Percentiles rank a stretch among this genome's conserved stretches.
Evolutionary conservation across 257 asterid species (phyloP).

Genomic region (Paraleonurus japonicus): DNA sequence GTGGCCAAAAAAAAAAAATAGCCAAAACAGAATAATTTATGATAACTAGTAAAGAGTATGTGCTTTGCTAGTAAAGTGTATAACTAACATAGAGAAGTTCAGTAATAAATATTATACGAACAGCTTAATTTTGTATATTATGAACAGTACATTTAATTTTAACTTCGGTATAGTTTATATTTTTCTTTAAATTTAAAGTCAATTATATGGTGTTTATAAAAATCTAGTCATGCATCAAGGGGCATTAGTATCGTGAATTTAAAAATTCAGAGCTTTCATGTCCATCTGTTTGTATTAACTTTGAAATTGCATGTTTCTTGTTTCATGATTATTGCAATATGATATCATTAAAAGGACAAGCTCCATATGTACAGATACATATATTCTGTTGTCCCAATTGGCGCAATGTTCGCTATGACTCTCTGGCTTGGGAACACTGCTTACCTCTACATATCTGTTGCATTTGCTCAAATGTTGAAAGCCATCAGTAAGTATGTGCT

Average conservation of each 20-base stretch:
- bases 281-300: not conserved
- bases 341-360: not conserved
- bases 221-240: not conserved
- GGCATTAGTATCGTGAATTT: not conserved
- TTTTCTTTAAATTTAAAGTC: not conserved
- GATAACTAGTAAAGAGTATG: not conserved
- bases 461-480: slow-evolving; percentile 98
- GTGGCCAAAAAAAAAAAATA: too few relatives aligned
- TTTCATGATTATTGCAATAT: slow-evolving; percentile 17
- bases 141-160: not conserved
- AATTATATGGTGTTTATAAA: not conserved
- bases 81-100: not conserved
- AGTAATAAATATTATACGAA: not conserved
- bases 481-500: slow-evolving; percentile 78
- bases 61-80: not conserved
- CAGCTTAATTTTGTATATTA: not conserved
- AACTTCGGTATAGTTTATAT: not conserved
- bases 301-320: not conserved
- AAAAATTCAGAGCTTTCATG: not conserved
- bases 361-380: slow-evolving; percentile 60
- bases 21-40: not conserved
- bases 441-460: slow-evolving; percentile 93
- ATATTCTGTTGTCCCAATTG: slow-evolving; percentile 85
- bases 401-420: slow-evolving; percentile 98
- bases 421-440: slow-evolving; percentile 99